Conservation (phyloP, 176 grass and related monocot genomes). For the Aegilops bicornis region DNA sequence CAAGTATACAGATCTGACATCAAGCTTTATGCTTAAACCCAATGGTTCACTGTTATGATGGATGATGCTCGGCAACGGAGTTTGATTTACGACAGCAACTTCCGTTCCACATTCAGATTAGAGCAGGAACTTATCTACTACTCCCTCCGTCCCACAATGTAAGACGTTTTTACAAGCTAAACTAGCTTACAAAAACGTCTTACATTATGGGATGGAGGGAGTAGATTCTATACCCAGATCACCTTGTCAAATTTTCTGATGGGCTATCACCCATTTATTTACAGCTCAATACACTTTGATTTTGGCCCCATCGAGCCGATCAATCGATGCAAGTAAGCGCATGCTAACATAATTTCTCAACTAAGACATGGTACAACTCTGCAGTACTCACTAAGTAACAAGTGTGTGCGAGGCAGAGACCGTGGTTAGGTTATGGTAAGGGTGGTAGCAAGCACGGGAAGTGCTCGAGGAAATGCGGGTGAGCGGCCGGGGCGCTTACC, state of each 20-base stretch:
- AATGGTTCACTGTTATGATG: not conserved
- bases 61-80: no score
- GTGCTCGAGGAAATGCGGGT: conserved; percentile 12
- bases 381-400: not conserved
- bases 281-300: not conserved
- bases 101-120: no score
- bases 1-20: not conserved
- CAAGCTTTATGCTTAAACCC: not conserved
- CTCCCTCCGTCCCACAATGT: no score
- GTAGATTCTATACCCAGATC: not conserved
- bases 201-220: no score
- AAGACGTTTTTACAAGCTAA: no score
- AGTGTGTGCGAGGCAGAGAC: not conserved
- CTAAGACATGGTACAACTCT: not conserved
- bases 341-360: not conserved
- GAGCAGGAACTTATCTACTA: no score
- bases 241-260: not conserved
- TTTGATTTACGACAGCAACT: no score
- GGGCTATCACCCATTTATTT: not conserved
- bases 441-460: not conserved
- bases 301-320: not conserved
- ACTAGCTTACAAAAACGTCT: no score
- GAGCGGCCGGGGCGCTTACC: conserved; percentile 7
- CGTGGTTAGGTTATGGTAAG: not conserved
- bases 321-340: not conserved